Base-by-base conservation (phyloP, 2,329 filamentous ascomycete genomes). In the Aureobasidium sp. region DNA sequence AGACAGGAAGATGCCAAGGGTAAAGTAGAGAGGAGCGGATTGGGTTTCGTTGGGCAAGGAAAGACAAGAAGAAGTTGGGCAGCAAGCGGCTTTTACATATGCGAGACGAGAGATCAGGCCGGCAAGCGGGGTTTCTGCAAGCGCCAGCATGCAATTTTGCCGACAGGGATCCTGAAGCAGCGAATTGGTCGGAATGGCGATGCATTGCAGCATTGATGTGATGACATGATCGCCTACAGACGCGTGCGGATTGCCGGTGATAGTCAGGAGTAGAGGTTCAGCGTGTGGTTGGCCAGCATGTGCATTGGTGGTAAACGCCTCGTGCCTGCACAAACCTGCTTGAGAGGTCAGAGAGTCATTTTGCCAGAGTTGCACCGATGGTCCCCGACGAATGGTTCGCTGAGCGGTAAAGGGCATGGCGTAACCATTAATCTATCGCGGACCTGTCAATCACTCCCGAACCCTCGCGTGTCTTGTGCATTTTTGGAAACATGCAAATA, bases 281-380 rank as follows among this genome's bases (percentile, higher is more conserved):
- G 6, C 30, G 38, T 42, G 40, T 54, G 53, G 53, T 55, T 55
- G 53, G 53, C 47, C 45, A 38, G 52, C 35, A 55, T 48, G 29
- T 51, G 53, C 47, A 55, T 40, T 50, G 47, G 45, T 24, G 17
- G 27, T 22, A 8, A 24, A 40, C 39, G 37, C 27, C 39, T n/a
- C 32, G 39, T 55, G 45, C 53, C 47, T 50, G 35, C 44, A 55
- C 51, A 47, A 53, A 42, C 50, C 50, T 53, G 50, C 39, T 53
- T 53, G 21, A 29, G 39, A 11, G 24, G 39, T 53, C 39, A 53
- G 21, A 42, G 37, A 41, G 50, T 53, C 50, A 44, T 30, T 21
- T 50, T 51, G 22, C 25, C 45, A 49, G 34, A 49, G 32, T 39
- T 41, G 38, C 39, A 53, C 50, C 50, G 50, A 44, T 29, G 25